These are phyloP conservation scores for Artemisia argyi DNA, from an alignment of 129 eudicot species.

Conservation along the genomic window DNA sequence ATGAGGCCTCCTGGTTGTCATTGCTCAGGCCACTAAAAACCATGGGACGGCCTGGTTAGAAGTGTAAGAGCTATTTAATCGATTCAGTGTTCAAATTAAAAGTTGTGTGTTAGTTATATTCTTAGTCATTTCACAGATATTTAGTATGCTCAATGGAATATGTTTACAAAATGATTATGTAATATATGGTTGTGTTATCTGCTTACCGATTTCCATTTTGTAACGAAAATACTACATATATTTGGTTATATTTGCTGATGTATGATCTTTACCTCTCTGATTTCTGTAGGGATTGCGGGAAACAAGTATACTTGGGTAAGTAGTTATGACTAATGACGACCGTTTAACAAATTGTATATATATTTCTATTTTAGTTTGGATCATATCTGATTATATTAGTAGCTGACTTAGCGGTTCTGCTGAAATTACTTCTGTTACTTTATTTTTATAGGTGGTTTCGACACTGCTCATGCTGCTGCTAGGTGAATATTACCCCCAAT, in stretches of 20 bases:
- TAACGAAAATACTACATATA: neutral
- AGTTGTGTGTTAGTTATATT: too few species aligned
- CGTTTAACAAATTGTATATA: neutral
- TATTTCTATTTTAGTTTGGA: neutral
- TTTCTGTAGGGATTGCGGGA: slow-evolving; percentile 69
- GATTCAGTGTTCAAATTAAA: too few species aligned
- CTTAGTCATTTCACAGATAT: too few species aligned
- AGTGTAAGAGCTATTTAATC: too few species aligned
- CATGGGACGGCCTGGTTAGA: too few species aligned
- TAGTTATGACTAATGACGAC: neutral
- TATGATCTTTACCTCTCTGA: neutral
- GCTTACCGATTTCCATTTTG: neutral
- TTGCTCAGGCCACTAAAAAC: too few species aligned
- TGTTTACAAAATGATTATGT: too few species aligned
- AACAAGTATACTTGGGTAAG: slow-evolving; percentile 72
- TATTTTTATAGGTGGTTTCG: neutral
- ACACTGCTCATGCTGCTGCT: slow-evolving; percentile 11
- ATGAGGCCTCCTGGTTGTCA: too few species aligned
- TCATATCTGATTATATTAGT: neutral
- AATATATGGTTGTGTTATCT: slow-evolving; percentile 1
- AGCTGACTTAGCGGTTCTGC: neutral
- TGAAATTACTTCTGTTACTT: neutral
- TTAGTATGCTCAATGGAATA: too few species aligned
- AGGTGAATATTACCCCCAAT: neutral
- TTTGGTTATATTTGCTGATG: neutral